These are phyloP conservation scores for Torulaspora franciscae DNA, from an alignment of 805 yeast species.

Conservation along the genomic window DNA sequence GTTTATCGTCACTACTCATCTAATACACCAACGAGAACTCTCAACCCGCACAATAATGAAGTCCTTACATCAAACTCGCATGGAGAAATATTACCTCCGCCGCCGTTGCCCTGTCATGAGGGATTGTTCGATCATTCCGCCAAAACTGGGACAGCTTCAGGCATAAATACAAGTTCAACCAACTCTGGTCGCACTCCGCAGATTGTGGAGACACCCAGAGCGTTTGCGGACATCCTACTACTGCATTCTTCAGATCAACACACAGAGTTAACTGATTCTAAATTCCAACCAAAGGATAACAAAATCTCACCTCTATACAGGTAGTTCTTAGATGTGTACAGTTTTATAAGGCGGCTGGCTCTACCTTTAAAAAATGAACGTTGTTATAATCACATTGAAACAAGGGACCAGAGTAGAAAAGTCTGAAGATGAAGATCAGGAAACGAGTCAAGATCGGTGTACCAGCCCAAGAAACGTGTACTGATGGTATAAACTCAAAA, in stretches of 20 bases:
- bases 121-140: constrained; percentile 4
- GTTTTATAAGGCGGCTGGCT: neutral
- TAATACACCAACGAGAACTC: constrained; percentile 1
- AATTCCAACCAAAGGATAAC: neutral
- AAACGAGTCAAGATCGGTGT: constrained; percentile 14
- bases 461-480: constrained; percentile 1
- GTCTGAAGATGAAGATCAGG: constrained; percentile 2
- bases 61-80: neutral
- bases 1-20: constrained; percentile 6
- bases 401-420: neutral
- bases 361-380: neutral
- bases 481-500: neutral
- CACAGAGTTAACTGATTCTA: neutral
- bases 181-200: constrained; percentile 7
- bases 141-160: neutral
- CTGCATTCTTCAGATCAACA: constrained; percentile 12
- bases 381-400: too few species aligned
- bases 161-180: neutral
- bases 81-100: constrained; percentile 7
- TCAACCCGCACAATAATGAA: neutral
- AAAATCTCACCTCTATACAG: neutral
- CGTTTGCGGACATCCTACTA: constrained; percentile 26
- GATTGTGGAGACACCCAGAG: constrained; percentile 25
- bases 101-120: constrained; percentile 8
- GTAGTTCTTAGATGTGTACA: neutral